These are phyloP conservation scores for Backusella sp. DNA, from an alignment of 192 early-diverging fungal genomes.

Conservation along the genomic window DNA sequence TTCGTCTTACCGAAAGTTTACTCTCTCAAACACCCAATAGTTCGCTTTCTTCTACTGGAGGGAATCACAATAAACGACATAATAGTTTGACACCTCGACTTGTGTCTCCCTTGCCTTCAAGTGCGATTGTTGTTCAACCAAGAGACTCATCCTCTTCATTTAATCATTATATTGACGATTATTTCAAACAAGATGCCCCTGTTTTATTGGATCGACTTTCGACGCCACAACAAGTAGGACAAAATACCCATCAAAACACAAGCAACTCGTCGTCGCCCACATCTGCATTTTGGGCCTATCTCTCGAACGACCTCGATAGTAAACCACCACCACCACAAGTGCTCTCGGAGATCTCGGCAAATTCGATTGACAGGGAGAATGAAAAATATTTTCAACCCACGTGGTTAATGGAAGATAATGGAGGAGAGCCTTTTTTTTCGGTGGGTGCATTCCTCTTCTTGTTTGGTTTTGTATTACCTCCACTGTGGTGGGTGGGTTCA, in stretches of 20 bases:
- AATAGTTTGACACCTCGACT: background rate
- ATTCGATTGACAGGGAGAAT: constrained; percentile 7
- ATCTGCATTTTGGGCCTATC: background rate
- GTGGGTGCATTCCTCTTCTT: constrained; percentile 22
- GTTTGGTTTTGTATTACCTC: constrained; percentile 24
- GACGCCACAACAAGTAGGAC: background rate
- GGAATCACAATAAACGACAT: background rate
- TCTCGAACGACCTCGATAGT: background rate
- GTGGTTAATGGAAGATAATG: background rate
- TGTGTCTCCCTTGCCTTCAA: background rate
- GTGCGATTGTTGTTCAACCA: background rate
- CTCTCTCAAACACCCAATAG: constrained; percentile 7
- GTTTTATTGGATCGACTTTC: background rate
- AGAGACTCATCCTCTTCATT: background rate
- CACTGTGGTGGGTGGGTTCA: constrained; percentile 27
- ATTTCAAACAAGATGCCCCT: background rate
- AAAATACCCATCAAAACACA: background rate
- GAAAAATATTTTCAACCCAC: constrained; percentile 2
- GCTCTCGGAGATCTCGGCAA: background rate
- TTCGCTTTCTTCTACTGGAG: background rate
- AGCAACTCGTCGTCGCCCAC: background rate
- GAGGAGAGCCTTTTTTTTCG: constrained; percentile 8
- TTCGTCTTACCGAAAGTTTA: constrained; percentile 9
- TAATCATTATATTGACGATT: background rate
- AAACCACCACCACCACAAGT: background rate